Evolutionary conservation across 768 basidiomycete genomes (phyloP), one percentile per base, ranked within the genome.

Genomic region (Termitomyces sp.): DNA sequence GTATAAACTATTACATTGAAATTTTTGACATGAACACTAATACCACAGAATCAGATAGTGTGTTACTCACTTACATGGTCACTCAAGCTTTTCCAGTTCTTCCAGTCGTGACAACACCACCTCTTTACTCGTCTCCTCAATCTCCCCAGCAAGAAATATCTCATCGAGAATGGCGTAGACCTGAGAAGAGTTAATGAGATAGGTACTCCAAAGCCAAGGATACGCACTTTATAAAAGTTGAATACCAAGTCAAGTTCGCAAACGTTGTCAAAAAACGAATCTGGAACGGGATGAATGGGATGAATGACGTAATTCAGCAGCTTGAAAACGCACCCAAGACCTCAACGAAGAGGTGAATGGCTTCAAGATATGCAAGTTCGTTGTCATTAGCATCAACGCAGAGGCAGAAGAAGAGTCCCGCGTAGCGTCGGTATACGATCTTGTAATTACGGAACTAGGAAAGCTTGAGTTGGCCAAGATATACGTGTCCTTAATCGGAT

Each of bases 321-420:
- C 16, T 52, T 9, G 29, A 35, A n/a, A n/a, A 68, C 89, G 47
- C 53, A 96, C 96, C 96, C 18, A 99, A 80, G 22, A 99, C 88
- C 68, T 99, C 97, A 23, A 99, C 97, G 66, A 99, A 98, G 5
- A 99, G 83, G 68, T 99, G 96, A 52, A 98, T 98, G 4, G 94
- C 94, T 68, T 99, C 97, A 32, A 98, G 79, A 70, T 97, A 98
- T 2, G 95, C 94, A 56, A 98, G 79, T 66, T 99, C 97, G 62
- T 98, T 98, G 73, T 99, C 97, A 64, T 98, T 97, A 22, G 94
- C 92, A 62, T 98, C 97, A 11, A 98, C 94, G 60, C 97, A 98
- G 27, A 96, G 79, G 64, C 94, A 97, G 73, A 99, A 99, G 81
- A 97, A 99, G 22, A 99, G 83, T 7, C 96, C 96, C 45, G 96